Conservation (phyloP, 148 eudicot species). For the Nepenthes mirabilis region DNA sequence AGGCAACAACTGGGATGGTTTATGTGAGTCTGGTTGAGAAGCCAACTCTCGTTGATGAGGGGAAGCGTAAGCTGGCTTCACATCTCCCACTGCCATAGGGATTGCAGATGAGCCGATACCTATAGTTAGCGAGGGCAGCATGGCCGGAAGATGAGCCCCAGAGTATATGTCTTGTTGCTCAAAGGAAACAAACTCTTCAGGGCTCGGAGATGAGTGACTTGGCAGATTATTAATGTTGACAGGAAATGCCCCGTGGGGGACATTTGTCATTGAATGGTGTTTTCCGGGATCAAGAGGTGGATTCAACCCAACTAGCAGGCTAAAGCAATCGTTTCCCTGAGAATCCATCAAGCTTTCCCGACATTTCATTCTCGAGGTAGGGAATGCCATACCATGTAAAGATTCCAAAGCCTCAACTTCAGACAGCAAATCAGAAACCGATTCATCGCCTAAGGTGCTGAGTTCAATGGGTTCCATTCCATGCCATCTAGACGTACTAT, state of each 20-base stretch:
- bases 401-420: conserved; percentile 99
- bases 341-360: conserved; percentile 48
- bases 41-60: not conserved
- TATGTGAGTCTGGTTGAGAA: not conserved
- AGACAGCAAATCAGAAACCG: conserved; percentile 84
- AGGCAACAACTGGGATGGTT: not conserved
- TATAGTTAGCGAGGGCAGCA: not conserved
- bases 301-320: conserved; percentile 50
- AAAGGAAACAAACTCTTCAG: conserved; percentile 19
- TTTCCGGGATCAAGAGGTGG: conserved; percentile 39
- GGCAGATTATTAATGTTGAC: not conserved
- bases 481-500: conserved; percentile 39
- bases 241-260: not conserved
- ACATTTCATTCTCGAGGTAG: conserved; percentile 52
- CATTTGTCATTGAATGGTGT: conserved; percentile 25
- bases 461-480: conserved; percentile 66
- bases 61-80: not conserved
- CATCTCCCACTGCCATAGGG: conserved; percentile 21
- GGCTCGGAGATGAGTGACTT: conserved; percentile 6
- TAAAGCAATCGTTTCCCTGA: conserved; percentile 53
- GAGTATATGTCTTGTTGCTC: not conserved
- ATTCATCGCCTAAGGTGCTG: conserved; percentile 75
- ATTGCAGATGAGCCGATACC: not conserved
- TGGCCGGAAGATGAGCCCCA: not conserved
- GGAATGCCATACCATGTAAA: conserved; percentile 50